Evolutionary conservation across 1,284 basidiomycete species (phyloP).

Genomic region (Pyrrhoderma noxium): DNA sequence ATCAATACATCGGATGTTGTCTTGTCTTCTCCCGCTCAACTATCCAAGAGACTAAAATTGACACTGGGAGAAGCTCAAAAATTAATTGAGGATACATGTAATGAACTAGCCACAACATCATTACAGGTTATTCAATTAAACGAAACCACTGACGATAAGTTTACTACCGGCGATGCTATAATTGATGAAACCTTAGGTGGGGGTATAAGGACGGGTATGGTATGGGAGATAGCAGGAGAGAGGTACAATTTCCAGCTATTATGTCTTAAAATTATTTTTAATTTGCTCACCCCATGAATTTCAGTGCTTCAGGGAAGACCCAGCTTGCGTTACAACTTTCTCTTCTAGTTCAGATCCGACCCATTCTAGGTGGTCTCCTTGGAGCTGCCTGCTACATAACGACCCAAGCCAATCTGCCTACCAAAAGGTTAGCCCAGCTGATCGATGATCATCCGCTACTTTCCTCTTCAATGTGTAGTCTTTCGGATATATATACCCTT

Average conservation of each 20-base stretch:
- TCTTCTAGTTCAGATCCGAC: constrained; percentile 65
- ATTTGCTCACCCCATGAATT: constrained; percentile 4
- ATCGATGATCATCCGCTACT: constrained; percentile 42
- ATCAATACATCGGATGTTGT: constrained; percentile 39
- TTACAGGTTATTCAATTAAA: constrained; percentile 11
- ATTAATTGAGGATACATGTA: constrained; percentile 43
- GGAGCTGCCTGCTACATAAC: constrained; percentile 71
- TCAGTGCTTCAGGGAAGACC: constrained; percentile 82
- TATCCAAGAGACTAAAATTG: constrained; percentile 48
- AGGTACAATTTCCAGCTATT: constrained; percentile 43
- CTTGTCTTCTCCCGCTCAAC: constrained; percentile 38
- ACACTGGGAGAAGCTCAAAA: constrained; percentile 39
- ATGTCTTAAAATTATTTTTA: background rate
- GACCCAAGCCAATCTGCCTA: constrained; percentile 66
- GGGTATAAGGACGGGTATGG: constrained; percentile 65
- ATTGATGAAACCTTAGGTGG: constrained; percentile 67
- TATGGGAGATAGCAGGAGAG: constrained; percentile 85
- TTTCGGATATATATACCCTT: constrained; percentile 65
- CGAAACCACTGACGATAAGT: constrained; percentile 31
- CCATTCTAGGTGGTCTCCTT: constrained; percentile 39
- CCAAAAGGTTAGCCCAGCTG: constrained; percentile 56
- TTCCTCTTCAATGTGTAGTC: constrained; percentile 38
- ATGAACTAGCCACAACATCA: constrained; percentile 30
- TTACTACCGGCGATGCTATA: constrained; percentile 62
- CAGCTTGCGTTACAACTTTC: constrained; percentile 78